A percentile compares a stretch with the other conserved stretches of the same genome.
Conservation (phyloP, 176 grass and related monocot genomes). For the Avena insularis region DNA sequence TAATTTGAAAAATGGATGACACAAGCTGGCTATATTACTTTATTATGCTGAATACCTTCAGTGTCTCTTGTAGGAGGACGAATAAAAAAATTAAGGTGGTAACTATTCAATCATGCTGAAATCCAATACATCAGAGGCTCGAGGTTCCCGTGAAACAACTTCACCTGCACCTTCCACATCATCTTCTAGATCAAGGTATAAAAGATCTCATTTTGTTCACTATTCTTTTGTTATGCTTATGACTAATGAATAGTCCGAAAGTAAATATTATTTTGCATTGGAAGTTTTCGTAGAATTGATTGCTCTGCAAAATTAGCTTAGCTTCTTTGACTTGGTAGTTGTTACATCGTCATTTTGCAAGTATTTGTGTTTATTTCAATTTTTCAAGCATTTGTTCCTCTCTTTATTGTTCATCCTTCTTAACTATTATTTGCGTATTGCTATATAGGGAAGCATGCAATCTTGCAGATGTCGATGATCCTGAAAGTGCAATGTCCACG, state of each 20-base stretch:
- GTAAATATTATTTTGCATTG: not conserved
- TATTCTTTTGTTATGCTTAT: slow-evolving; percentile 2
- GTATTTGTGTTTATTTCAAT: slow-evolving; percentile 30
- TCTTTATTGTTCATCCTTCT: not conserved
- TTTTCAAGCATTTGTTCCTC: slow-evolving; percentile 17
- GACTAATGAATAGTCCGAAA: slow-evolving; percentile 8
- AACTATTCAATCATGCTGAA: slow-evolving; percentile 58
- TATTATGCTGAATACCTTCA: slow-evolving; percentile 37
- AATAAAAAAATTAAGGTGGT: slow-evolving; percentile 29
- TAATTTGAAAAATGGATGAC: slow-evolving; percentile 16
- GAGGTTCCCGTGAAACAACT: slow-evolving; percentile 41
- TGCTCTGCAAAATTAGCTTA: slow-evolving; percentile 35
- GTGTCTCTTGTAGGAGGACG: slow-evolving; percentile 42
- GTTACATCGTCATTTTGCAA: slow-evolving; percentile 18
- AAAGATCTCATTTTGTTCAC: not conserved
- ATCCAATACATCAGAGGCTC: slow-evolving; percentile 49
- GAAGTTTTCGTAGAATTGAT: not conserved
- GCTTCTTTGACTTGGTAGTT: slow-evolving; percentile 30
- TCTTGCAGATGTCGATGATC: slow-evolving; percentile 78
- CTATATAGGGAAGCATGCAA: slow-evolving; percentile 68
- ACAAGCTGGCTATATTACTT: slow-evolving; percentile 23
- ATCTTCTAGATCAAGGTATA: slow-evolving; percentile 87
- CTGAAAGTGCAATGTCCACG: slow-evolving; percentile 67
- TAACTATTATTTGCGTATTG: slow-evolving; percentile 29
- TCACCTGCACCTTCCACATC: slow-evolving; percentile 73